phyloP scores from a whole-genome alignment of 768 basidiomycete species.

The Dendrothele bispora region DNA sequence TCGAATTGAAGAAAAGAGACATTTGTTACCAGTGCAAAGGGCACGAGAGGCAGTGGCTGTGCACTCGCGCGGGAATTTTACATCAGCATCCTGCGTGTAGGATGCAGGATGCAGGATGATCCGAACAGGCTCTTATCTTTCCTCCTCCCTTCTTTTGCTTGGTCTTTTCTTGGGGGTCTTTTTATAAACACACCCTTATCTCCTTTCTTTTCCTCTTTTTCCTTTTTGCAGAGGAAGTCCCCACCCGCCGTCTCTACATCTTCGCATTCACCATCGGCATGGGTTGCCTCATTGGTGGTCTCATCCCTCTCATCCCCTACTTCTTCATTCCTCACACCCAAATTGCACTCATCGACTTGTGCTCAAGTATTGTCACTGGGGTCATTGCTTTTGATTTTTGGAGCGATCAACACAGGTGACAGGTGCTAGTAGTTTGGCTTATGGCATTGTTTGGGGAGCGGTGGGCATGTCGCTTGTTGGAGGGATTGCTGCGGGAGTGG shows the following conservation, averaged over 20 bases:
- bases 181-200: too few species aligned
- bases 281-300: conserved; percentile 89
- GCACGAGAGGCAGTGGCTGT: too few species aligned
- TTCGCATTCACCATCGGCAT: conserved; percentile 95
- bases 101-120: too few species aligned
- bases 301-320: conserved; percentile 90
- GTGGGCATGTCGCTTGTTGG: conserved; percentile 86
- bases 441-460: conserved; percentile 85
- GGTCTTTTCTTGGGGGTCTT: not conserved
- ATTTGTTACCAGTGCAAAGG: too few species aligned
- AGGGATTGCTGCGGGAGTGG: conserved; percentile 78
- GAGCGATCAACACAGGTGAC: conserved; percentile 88
- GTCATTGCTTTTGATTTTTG: conserved; percentile 85
- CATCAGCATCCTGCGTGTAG: too few species aligned
- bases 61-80: too few species aligned
- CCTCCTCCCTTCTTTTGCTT: not conserved
- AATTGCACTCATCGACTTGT: conserved; percentile 69
- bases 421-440: conserved; percentile 61
- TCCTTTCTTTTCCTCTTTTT: not conserved
- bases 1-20: too few species aligned
- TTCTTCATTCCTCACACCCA: conserved; percentile 80
- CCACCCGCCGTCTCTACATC: conserved; percentile 81
- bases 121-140: too few species aligned
- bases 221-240: conserved; percentile 77
- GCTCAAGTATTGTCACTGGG: conserved; percentile 78